phyloP scores from a whole-genome alignment of 1,139 yeast species.

The Scheffersomyces segobiensis region DNA sequence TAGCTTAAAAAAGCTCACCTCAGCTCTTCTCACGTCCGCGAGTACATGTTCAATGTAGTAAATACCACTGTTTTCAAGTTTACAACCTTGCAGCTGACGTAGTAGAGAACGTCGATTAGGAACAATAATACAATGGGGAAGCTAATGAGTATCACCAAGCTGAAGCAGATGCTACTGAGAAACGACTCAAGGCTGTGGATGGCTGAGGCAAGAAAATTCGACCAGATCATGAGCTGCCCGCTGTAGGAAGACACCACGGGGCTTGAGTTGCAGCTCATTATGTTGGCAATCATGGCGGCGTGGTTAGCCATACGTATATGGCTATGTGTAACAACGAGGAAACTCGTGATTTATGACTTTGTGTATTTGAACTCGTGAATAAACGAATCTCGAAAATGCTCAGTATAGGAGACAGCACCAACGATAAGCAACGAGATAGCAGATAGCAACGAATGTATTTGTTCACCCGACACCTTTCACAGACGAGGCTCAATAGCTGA shows the following conservation, averaged over 20 bases:
- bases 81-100: not conserved
- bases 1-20: not conserved
- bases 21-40: not conserved
- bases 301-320: not conserved
- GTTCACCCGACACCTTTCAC: not conserved
- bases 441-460: not conserved
- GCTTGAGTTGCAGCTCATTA: not conserved
- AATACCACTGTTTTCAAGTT: not conserved
- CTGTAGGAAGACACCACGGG: not conserved
- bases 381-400: not conserved
- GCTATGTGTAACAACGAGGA: not conserved
- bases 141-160: not conserved
- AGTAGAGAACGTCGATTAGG: not conserved
- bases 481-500: not conserved
- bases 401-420: not conserved
- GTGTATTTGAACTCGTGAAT: not conserved
- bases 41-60: not conserved
- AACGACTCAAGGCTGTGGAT: not conserved
- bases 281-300: not conserved
- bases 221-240: not conserved
- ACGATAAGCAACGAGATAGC: not conserved
- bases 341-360: too few relatives aligned
- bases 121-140: not conserved
- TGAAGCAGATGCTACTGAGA: not conserved
- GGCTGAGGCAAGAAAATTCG: not conserved